Percentiles rank a stretch among this genome's conserved stretches.
Conservation (phyloP, 768 basidiomycete species). For the Udeniomyces megalosporus region DNA sequence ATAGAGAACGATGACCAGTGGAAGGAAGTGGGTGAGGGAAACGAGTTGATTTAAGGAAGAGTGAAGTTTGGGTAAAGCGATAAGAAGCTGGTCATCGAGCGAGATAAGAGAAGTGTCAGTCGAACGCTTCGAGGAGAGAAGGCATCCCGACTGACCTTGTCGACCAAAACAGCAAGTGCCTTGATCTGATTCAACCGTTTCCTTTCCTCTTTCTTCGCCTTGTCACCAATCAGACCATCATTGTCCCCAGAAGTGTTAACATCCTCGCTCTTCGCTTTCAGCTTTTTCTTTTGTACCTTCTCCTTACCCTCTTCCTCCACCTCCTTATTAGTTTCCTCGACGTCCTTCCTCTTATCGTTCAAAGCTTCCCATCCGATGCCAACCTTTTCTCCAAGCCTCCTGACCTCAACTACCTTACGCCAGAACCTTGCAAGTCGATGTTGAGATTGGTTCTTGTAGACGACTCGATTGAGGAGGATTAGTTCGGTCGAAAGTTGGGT, state of each 20-base stretch:
- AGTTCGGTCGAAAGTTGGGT: slow-evolving; percentile 12
- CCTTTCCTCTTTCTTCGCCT: background rate
- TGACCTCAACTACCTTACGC: slow-evolving; percentile 7
- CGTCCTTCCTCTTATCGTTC: background rate
- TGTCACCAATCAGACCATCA: background rate
- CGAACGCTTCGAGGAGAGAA: no score
- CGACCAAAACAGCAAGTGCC: background rate
- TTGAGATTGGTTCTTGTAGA: slow-evolving; percentile 15
- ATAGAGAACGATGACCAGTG: slow-evolving; percentile 5
- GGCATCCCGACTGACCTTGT: background rate
- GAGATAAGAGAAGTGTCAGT: background rate
- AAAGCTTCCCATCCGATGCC: background rate
- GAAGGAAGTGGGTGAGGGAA: slow-evolving; percentile 14
- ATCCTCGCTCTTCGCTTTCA: no score
- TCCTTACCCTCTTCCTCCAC: background rate
- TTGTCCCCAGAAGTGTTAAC: no score
- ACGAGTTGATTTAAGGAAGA: slow-evolving; percentile 1
- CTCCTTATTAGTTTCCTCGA: background rate
- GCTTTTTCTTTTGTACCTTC: background rate
- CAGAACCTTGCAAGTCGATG: slow-evolving; percentile 9
- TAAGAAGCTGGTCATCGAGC: background rate
- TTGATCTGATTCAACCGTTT: background rate
- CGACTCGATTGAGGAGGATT: slow-evolving; percentile 3
- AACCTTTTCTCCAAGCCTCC: slow-evolving; percentile 2
- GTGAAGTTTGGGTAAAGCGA: background rate